These are phyloP conservation scores for Populus hybrid DNA, from an alignment of 441 rosid genomes.

Conservation along the genomic window DNA sequence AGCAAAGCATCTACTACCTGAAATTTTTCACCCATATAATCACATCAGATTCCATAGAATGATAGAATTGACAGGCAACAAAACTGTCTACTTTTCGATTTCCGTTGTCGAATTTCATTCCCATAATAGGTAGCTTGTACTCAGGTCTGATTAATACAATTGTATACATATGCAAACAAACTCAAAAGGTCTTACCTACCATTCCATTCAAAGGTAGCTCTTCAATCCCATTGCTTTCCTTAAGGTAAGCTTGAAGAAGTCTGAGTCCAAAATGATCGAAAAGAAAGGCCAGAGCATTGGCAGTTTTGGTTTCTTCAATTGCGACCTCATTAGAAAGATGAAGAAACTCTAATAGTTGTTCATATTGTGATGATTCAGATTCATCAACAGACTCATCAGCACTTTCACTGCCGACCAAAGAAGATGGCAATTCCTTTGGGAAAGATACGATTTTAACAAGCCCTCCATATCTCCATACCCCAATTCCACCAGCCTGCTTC, in stretches of 20 bases:
- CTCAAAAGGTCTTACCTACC: conserved; percentile 68
- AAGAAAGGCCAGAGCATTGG: conserved; percentile 69
- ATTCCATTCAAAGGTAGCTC: conserved; percentile 84
- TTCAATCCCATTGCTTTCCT: conserved; percentile 56
- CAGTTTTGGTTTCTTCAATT: conserved; percentile 70
- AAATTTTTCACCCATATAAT: conserved; percentile 15
- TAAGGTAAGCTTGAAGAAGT: conserved; percentile 77
- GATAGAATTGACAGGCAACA: conserved; percentile 3
- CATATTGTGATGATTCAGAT: conserved; percentile 86
- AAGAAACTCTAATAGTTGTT: conserved; percentile 77
- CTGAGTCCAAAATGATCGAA: conserved; percentile 82
- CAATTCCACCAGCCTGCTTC: conserved; percentile 92
- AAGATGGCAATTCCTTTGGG: conserved; percentile 59
- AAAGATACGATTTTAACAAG: conserved; percentile 82
- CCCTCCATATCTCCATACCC: conserved; percentile 97
- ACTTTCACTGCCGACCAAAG: conserved; percentile 65
- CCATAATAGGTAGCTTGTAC: background rate
- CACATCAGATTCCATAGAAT: conserved; percentile 7
- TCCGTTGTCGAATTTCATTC: background rate
- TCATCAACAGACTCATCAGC: conserved; percentile 85
- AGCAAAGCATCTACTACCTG: conserved; percentile 89
- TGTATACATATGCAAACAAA: background rate
- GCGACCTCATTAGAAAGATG: conserved; percentile 81
- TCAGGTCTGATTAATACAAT: background rate
- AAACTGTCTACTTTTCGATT: background rate